Percentiles rank a stretch among this genome's conserved stretches.
Evolutionary conservation across 2,329 filamentous ascomycete genomes (phyloP).

Genomic region (Nemania sp.): DNA sequence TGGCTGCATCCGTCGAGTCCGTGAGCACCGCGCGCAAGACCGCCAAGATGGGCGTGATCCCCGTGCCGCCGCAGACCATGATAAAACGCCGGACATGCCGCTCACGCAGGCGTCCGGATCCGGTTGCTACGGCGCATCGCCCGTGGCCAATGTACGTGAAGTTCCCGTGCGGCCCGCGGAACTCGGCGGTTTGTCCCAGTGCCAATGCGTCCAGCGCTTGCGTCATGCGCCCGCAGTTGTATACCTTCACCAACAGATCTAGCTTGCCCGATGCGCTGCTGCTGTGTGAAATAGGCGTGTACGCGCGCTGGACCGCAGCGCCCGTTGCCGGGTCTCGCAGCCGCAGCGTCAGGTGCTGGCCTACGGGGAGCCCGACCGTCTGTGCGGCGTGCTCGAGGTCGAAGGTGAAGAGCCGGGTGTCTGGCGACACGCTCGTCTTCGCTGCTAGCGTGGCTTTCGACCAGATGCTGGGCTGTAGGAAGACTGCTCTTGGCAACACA

Average conservation of each 20-base stretch:
- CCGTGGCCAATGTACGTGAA: conserved; percentile 78
- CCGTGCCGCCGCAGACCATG: conserved; percentile 89
- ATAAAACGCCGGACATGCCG: conserved; percentile 68
- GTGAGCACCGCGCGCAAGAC: conserved; percentile 75
- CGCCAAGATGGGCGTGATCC: conserved; percentile 89
- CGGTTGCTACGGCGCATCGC: conserved; percentile 56
- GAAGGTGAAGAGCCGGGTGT: conserved; percentile 83
- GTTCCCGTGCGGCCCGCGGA: conserved; percentile 86
- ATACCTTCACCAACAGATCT: conserved; percentile 82
- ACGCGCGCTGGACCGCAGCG: conserved; percentile 79
- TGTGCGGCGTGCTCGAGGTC: conserved; percentile 73
- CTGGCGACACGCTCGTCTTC: conserved; percentile 72
- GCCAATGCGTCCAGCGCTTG: conserved; percentile 74
- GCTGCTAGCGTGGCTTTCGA: conserved; percentile 69
- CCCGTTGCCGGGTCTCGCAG: conserved; percentile 70
- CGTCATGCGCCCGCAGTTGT: conserved; percentile 83
- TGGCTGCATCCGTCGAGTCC: conserved; percentile 64
- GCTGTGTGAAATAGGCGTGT: conserved; percentile 76
- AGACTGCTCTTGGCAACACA: conserved; percentile 56
- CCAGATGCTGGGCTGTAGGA: conserved; percentile 75
- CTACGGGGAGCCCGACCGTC: conserved; percentile 74
- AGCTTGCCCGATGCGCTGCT: conserved; percentile 62
- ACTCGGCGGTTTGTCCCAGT: conserved; percentile 73
- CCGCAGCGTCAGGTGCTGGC: conserved; percentile 86
- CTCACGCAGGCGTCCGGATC: conserved; percentile 54